Conservation (phyloP, 2,329 filamentous ascomycete species). For the Cercospora zeina region DNA sequence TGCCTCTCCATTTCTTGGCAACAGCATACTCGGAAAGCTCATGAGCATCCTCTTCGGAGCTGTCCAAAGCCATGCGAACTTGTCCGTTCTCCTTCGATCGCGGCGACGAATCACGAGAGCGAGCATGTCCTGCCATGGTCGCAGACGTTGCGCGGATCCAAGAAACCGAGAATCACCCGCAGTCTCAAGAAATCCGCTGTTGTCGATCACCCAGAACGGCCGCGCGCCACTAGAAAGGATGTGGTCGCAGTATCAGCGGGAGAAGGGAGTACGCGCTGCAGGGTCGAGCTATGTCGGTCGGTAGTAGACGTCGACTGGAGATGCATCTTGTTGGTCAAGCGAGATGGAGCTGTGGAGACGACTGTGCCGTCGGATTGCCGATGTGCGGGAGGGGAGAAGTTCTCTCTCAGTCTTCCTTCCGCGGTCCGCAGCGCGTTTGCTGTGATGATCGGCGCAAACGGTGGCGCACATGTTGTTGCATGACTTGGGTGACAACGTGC, state of each 20-base stretch:
- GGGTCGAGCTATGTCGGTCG: background rate
- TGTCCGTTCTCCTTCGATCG: slow-evolving; percentile 4
- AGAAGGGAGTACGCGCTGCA: background rate
- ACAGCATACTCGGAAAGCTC: slow-evolving; percentile 26
- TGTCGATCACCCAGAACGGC: background rate
- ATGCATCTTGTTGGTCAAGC: background rate
- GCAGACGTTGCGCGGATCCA: background rate
- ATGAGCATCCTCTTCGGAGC: slow-evolving; percentile 20
- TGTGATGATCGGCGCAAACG: background rate
- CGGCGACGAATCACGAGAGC: background rate
- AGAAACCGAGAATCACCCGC: background rate
- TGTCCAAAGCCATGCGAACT: background rate
- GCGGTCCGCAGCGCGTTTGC: background rate
- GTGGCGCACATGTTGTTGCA: background rate
- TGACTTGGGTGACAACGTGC: background rate
- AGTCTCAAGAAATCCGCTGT: background rate
- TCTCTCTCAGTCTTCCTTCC: background rate
- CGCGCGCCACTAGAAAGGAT: background rate
- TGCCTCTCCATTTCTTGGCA: slow-evolving; percentile 31
- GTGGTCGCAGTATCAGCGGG: background rate
- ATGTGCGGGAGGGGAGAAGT: background rate
- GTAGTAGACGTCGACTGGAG: background rate
- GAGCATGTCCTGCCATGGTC: background rate
- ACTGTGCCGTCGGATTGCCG: slow-evolving; percentile 1
- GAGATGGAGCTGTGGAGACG: slow-evolving; percentile 7